Base-by-base conservation (phyloP, 441 rosid genomes). In the Aleurites moluccanus region DNA sequence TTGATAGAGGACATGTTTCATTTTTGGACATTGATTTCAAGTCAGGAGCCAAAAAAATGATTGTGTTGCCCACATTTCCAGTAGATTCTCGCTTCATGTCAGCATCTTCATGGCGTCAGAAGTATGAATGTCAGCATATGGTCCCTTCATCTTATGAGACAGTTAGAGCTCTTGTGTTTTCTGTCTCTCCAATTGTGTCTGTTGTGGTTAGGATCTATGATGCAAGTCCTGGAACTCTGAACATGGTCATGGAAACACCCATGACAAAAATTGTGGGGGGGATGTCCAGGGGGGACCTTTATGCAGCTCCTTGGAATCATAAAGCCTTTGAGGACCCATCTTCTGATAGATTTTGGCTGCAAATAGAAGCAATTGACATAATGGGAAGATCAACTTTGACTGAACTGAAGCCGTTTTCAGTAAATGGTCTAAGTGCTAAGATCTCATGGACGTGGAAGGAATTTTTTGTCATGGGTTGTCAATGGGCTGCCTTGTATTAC, bases 401-500 rank as follows among this genome's bases (percentile, higher is more conserved):
- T 21, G 96, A 89, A 80, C 72, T 85, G 79, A 86, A 91, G 44
- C 96, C 99, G 50, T 93, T 93, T 80, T 95, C 98, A 64, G 70
- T 88, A 73, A 86, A 93, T 62, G 94, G 98, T 77, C 84, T 82
- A 49, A 80, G 81, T 79, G 82, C 85, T 76, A 81, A 82, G 80
- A 68, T 90, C 70, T 85, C 89, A 6, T 93, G 99, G 97, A 89
- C 97, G 16, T 95, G 98, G 99, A 89, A 83, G 80, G 99, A 95
- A 84, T 90, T 93, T 72, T 82, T 76, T 67, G 94, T 91, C 76
- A 90, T 95, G 96, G 99, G 97, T 50, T 79, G 87, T 83, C 97
- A 91, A 61, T 93, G 97, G 97, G 90, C 80, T 50, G 87, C 85
- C 50, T 80, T 91, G 77, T 95, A 95, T 77, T 83, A 82, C 83